Percentiles rank a stretch among this genome's conserved stretches.
phyloP scores from a whole-genome alignment of 768 basidiomycete genomes.

The Trametes elegans region DNA sequence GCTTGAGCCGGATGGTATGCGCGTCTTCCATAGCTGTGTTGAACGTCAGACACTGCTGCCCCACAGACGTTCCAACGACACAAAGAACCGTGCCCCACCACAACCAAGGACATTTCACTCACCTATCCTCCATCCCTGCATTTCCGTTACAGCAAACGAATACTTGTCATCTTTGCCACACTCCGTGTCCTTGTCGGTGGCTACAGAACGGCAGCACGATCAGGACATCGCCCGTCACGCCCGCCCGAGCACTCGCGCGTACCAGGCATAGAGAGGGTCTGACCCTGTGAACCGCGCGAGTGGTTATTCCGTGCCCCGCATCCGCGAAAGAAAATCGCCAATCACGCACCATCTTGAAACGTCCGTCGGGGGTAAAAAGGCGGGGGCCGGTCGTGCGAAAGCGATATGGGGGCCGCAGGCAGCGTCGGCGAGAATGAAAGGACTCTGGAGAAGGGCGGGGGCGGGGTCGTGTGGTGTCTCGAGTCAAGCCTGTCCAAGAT shows the following conservation, averaged over 20 bases:
- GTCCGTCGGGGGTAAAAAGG: neutral
- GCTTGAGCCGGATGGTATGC: constrained; percentile 70
- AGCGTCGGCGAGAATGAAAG: neutral
- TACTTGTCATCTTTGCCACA: constrained; percentile 68
- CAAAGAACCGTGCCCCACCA: too few species aligned
- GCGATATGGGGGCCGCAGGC: neutral
- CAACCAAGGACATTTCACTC: constrained; percentile 37
- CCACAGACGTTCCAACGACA: neutral
- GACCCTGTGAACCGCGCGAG: constrained; percentile 22
- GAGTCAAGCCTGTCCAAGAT: constrained; percentile 22
- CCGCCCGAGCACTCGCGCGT: neutral
- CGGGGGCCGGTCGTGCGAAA: neutral
- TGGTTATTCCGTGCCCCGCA: neutral
- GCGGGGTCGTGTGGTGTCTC: constrained; percentile 25
- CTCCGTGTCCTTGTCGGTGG: constrained; percentile 78
- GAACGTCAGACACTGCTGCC: neutral
- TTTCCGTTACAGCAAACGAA: constrained; percentile 82
- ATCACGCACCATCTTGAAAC: constrained; percentile 21
- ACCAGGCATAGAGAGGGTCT: constrained; percentile 31
- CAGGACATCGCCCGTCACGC: neutral
- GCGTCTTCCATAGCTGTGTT: constrained; percentile 94
- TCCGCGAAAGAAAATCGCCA: constrained; percentile 2
- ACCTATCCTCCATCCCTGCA: constrained; percentile 99
- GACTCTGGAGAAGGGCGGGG: constrained; percentile 2
- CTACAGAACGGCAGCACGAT: constrained; percentile 37